These are phyloP conservation scores for Isoetes engelmannii DNA, from an alignment of 83 land plant genomes.

Conservation along the genomic window DNA sequence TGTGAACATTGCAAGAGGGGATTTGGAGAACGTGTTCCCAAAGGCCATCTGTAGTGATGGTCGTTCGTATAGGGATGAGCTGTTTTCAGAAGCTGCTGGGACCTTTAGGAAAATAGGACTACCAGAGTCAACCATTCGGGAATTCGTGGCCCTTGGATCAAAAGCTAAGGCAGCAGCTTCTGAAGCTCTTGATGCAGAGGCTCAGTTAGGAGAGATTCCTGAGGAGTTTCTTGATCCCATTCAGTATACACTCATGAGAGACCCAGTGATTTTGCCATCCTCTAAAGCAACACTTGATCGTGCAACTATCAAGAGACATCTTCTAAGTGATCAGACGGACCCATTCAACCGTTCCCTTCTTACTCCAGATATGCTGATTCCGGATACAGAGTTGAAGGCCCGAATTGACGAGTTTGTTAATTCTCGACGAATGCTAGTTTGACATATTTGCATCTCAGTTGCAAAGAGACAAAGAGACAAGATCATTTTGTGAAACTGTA, in stretches of 20 bases:
- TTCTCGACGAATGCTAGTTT: slow-evolving; percentile 23
- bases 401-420: slow-evolving; percentile 68
- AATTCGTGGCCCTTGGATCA: slow-evolving; percentile 60
- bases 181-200: slow-evolving; percentile 79
- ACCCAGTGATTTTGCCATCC: slow-evolving; percentile 92
- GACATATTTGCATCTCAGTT: too few relatives aligned
- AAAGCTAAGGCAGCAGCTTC: slow-evolving; percentile 69
- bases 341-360: slow-evolving; percentile 96
- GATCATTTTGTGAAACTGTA: too few relatives aligned
- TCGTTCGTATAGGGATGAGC: slow-evolving; percentile 85
- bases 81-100: slow-evolving; percentile 71
- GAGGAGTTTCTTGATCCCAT: slow-evolving; percentile 97
- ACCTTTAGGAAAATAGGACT: slow-evolving; percentile 50
- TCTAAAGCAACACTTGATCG: slow-evolving; percentile 75
- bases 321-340: slow-evolving; percentile 92
- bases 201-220: slow-evolving; percentile 88
- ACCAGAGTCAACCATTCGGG: slow-evolving; percentile 47
- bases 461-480: too few relatives aligned
- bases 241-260: slow-evolving; percentile 97
- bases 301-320: slow-evolving; percentile 83
- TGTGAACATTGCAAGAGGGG: slow-evolving; percentile 83
- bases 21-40: slow-evolving; percentile 56
- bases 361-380: slow-evolving; percentile 88
- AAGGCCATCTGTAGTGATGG: slow-evolving; percentile 88
- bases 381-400: slow-evolving; percentile 67